phyloP scores from a whole-genome alignment of 192 early-diverging fungal genomes.

The Geosiphon pyriformis region DNA sequence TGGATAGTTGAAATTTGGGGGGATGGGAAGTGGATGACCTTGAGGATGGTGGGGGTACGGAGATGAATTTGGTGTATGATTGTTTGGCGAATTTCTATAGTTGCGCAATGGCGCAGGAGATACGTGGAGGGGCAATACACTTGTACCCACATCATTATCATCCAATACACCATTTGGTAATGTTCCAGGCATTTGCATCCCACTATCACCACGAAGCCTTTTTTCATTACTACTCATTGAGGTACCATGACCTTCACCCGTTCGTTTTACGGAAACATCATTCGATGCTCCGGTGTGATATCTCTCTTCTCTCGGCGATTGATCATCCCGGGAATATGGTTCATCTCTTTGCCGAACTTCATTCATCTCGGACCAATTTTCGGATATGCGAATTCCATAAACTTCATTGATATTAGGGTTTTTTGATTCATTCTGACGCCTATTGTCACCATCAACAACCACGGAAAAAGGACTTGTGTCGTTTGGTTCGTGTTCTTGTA shows the following conservation, averaged over 20 bases:
- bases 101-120: background rate
- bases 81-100: conserved; percentile 9
- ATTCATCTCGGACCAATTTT: background rate
- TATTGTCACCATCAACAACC: conserved; percentile 14
- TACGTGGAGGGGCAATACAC: background rate
- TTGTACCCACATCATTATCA: conserved; percentile 8
- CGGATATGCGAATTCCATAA: background rate
- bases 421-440: background rate
- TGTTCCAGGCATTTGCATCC: conserved; percentile 3
- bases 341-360: conserved; percentile 1
- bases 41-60: background rate
- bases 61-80: conserved; percentile 4
- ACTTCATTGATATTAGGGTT: background rate
- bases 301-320: background rate
- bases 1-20: background rate
- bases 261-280: background rate
- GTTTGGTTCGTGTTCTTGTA: conserved; percentile 16
- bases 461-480: conserved; percentile 13
- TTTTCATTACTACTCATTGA: background rate
- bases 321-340: background rate
- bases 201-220: background rate
- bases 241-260: background rate
- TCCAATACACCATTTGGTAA: conserved; percentile 11
- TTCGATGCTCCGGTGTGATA: background rate
- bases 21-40: background rate